Evolutionary conservation across 352 stramenopile genomes (phyloP), one percentile per base, ranked within the genome.

Genomic region (Pythium aquatile): DNA sequence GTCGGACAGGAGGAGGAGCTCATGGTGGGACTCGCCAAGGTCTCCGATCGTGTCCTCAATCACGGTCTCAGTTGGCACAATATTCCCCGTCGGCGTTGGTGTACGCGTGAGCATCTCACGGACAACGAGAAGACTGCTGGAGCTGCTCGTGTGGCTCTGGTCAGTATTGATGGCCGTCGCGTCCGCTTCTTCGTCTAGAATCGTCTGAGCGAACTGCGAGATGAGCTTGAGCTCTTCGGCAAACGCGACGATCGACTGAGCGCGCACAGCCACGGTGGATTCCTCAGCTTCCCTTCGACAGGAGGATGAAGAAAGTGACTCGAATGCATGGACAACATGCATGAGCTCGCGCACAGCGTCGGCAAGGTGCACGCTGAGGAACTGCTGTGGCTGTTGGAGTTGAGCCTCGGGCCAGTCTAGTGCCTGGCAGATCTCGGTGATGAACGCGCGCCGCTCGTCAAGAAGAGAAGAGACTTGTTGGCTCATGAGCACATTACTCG

Each of bases 181-280:
- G 20, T 75, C 77, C 6, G 20, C 63, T 52, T 89, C 79, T 58
- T 87, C 77, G 17, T 79, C 73, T 8, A 91, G 54, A 47, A 88
- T 83, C 5, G 61, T 83, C 55, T 88, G 78, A 7, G 81, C 81
- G 57, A 88, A 89, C 30, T 85, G 72, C 0, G 78, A 65, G 61
- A 91, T 77, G 13, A 81, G 53, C 14, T 74, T 72, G 2, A 91
- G 65, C 58, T 91, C 81, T 13, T 89, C 78, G 6, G 85, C 63
- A 55, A 91, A 89, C n/a, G 65, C 49, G 11, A 85, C 52, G 3
- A 89, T 69, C 0, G 70, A 61, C 13, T 61, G 32, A 9, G 81
- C 74, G 3, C 66, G 66, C 7, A 33, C 39, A 0, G 4, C 17
- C 8, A 67, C 13, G 2, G 56, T 49, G 6, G 30, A n/a, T 30